Percentiles rank a stretch among this genome's conserved stretches.
Conservation (phyloP, 805 yeast species). For the Metschnikowia shivogae region DNA sequence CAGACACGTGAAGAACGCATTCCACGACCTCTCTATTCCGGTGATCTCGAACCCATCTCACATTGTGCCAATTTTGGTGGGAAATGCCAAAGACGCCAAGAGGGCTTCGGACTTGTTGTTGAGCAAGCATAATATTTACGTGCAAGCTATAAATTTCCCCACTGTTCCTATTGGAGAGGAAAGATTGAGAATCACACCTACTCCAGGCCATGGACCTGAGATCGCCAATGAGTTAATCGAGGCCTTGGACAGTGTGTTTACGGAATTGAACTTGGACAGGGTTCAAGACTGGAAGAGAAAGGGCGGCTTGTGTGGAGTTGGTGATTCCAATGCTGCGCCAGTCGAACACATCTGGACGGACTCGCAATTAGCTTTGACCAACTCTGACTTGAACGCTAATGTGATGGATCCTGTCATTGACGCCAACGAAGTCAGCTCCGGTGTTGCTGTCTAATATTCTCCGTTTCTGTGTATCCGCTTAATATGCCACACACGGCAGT, state of each 20-base stretch:
- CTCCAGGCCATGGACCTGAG: constrained; percentile 88
- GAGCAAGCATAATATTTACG: constrained; percentile 82
- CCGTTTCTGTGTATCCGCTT: background rate
- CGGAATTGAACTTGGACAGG: constrained; percentile 68
- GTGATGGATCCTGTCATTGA: constrained; percentile 59
- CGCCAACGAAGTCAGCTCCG: constrained; percentile 69
- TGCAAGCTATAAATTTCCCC: constrained; percentile 98
- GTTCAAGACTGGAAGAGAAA: constrained; percentile 67
- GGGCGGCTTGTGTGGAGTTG: constrained; percentile 94
- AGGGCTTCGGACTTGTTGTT: constrained; percentile 85
- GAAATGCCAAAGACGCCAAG: constrained; percentile 91
- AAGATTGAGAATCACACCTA: constrained; percentile 96
- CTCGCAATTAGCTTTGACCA: constrained; percentile 61
- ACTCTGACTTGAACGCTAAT: constrained; percentile 61
- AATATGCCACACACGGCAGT: background rate
- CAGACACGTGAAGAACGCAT: constrained; percentile 72
- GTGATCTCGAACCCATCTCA: constrained; percentile 97
- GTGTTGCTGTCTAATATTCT: constrained; percentile 31
- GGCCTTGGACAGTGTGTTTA: constrained; percentile 79
- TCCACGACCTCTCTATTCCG: constrained; percentile 76
- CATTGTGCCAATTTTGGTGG: constrained; percentile 91
- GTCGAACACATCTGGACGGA: constrained; percentile 84
- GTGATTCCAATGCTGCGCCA: constrained; percentile 44
- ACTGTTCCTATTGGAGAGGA: constrained; percentile 96
- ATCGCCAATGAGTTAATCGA: constrained; percentile 70